Conservation (phyloP, 352 stramenopile species). For the Phytophthora fragariae region DNA sequence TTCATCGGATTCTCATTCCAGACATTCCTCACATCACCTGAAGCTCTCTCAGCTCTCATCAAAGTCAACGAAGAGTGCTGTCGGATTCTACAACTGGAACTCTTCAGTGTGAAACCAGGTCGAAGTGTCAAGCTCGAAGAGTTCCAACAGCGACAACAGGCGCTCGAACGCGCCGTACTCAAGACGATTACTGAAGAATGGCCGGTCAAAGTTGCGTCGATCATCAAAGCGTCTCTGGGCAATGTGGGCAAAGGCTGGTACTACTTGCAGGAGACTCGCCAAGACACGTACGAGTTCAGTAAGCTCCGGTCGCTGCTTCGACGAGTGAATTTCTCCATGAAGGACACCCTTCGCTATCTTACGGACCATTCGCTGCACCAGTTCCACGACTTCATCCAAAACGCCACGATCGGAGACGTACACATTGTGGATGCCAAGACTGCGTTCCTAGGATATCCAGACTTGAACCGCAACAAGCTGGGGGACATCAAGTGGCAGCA, state of each 20-base stretch:
- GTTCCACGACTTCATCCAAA: constrained; percentile 77
- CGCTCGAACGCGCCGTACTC: constrained; percentile 70
- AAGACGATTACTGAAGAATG: constrained; percentile 89
- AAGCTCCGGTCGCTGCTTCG: constrained; percentile 80
- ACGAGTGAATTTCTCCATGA: constrained; percentile 86
- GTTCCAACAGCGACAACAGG: constrained; percentile 84
- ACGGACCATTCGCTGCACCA: constrained; percentile 76
- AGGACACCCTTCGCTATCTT: constrained; percentile 80
- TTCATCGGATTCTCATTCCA: constrained; percentile 91
- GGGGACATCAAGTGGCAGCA: constrained; percentile 85
- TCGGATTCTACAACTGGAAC: constrained; percentile 76
- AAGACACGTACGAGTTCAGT: constrained; percentile 91
- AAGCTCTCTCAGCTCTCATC: constrained; percentile 74
- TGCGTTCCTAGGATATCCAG: constrained; percentile 68
- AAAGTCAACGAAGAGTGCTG: constrained; percentile 91
- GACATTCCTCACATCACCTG: constrained; percentile 82
- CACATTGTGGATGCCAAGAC: constrained; percentile 82
- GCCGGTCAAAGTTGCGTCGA: constrained; percentile 70
- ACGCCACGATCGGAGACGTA: constrained; percentile 58
- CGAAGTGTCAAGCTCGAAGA: constrained; percentile 88
- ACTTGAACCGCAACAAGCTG: constrained; percentile 67
- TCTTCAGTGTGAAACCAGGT: constrained; percentile 79
- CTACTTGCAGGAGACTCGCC: constrained; percentile 81
- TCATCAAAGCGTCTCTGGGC: constrained; percentile 75
- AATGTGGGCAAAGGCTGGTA: constrained; percentile 90